Conservation (phyloP, 2,329 filamentous ascomycete species). For the Alternaria conjuncta region DNA sequence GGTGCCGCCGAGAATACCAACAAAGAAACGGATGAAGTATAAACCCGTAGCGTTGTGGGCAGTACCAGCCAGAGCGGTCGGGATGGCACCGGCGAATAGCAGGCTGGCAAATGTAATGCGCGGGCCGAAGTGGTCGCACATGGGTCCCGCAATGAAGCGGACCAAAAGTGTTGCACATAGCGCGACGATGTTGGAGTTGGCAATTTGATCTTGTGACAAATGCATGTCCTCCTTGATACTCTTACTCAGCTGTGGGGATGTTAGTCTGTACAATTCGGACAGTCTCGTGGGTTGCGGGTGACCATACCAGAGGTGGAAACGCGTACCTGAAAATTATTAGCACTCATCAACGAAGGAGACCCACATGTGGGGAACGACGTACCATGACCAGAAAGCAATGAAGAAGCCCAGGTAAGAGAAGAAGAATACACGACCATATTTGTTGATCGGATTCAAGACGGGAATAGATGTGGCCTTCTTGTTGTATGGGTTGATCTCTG, state of each 20-base stretch:
- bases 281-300: slow-evolving; percentile 9
- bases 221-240: slow-evolving; percentile 81
- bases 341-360: slow-evolving; percentile 5
- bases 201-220: slow-evolving; percentile 72
- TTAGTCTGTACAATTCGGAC: slow-evolving; percentile 52
- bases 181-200: slow-evolving; percentile 91
- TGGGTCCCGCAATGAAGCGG: slow-evolving; percentile 77
- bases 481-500: slow-evolving; percentile 83
- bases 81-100: slow-evolving; percentile 79
- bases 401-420: slow-evolving; percentile 89
- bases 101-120: slow-evolving; percentile 79
- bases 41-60: slow-evolving; percentile 71
- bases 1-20: slow-evolving; percentile 77
- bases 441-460: slow-evolving; percentile 75
- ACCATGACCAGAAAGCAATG: slow-evolving; percentile 85
- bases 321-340: slow-evolving; percentile 69
- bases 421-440: slow-evolving; percentile 87
- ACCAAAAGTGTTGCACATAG: slow-evolving; percentile 69
- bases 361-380: slow-evolving; percentile 29
- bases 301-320: slow-evolving; percentile 77
- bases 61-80: slow-evolving; percentile 81
- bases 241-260: slow-evolving; percentile 38
- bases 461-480: slow-evolving; percentile 82
- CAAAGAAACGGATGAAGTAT: slow-evolving; percentile 78
- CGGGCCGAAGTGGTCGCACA: slow-evolving; percentile 86